Base-by-base conservation (phyloP, 1,139 yeast genomes). In the Yamadazyma trypodendri region DNA sequence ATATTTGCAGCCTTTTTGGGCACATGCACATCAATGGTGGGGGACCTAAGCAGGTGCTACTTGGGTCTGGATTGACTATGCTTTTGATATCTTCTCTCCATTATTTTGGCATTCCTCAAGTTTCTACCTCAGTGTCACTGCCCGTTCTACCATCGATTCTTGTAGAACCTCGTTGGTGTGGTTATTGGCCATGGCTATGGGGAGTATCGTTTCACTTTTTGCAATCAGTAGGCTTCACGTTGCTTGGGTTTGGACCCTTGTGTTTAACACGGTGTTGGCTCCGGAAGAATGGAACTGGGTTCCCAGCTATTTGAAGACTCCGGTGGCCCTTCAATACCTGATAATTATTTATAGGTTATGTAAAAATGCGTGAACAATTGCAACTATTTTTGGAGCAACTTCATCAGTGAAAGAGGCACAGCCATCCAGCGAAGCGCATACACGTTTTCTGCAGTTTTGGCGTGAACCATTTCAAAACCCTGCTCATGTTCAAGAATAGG, bases 141-240 rank as follows among this genome's bases (percentile, higher is more conserved):
- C 92, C 2, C 70, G 95, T 53, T 79, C 89, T 14, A 86, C 95
- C 2, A 76, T 86, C 32, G 95, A 86, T 53, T 81, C 90, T 0
- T 81, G 86, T 45, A 72, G 95, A 50, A 85, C 95, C 0, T 62
- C 84, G 30, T 63, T 84, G 28, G 90, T 86, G 15, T 86, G 95
- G 95, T 36, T 80, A 1, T 72, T 83, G n/a, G 87, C 94, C 0
- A 63, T 85, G 40, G 38, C 61, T n/a, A 56, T 85, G 50, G 94
- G 94, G 95, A 95, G 95, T 85, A 59, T 51, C 68, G 1, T 85
- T 84, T 62, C 69, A 72, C 24, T 55, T 65, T 27, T 59, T 82
- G 43, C 95, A 86, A 56, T 62, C 80, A 23, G 33, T 74, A 12
- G 95, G 95, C 0, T 86, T 86, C 52, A 64, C 58, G 0, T 53